Conservation (phyloP, 2,329 filamentous ascomycete species). For the Epichloe coenophiala region DNA sequence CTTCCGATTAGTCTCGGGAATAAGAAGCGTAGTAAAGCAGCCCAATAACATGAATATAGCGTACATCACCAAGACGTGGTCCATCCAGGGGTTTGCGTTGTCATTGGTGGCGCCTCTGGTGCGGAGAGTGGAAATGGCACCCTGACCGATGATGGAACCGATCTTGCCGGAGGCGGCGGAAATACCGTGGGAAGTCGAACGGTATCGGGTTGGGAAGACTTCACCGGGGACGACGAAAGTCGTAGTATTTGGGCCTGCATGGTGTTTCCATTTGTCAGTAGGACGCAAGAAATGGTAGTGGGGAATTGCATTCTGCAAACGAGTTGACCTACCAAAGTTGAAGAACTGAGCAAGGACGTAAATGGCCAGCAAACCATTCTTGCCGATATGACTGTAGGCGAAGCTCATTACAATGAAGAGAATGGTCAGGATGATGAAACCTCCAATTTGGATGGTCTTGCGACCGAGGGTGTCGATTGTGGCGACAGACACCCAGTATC, state of each 20-base stretch:
- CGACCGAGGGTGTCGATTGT: slow-evolving; percentile 62
- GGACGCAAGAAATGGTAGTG: too few relatives aligned
- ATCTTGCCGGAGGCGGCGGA: slow-evolving; percentile 42
- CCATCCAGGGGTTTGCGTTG: slow-evolving; percentile 48
- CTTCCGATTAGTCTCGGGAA: slow-evolving; percentile 62
- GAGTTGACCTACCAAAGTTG: slow-evolving; percentile 30
- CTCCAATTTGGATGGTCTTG: slow-evolving; percentile 60
- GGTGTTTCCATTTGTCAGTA: slow-evolving; percentile 1
- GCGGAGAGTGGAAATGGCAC: slow-evolving; percentile 41
- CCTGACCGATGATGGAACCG: slow-evolving; percentile 43
- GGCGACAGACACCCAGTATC: slow-evolving; percentile 70
- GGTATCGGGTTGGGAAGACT: slow-evolving; percentile 42
- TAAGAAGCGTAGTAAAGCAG: slow-evolving; percentile 52
- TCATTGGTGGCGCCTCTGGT: slow-evolving; percentile 26
- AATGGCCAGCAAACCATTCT: slow-evolving; percentile 39
- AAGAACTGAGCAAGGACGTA: slow-evolving; percentile 45
- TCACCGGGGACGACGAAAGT: slow-evolving; percentile 45
- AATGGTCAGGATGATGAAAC: slow-evolving; percentile 46
- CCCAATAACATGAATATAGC: slow-evolving; percentile 68
- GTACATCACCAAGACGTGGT: slow-evolving; percentile 64
- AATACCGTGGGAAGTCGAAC: slow-evolving; percentile 44
- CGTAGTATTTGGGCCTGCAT: slow-evolving; percentile 36
- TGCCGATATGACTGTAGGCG: slow-evolving; percentile 39
- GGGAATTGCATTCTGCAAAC: too few relatives aligned
- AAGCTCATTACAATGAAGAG: slow-evolving; percentile 52